These are phyloP conservation scores for Diaporthe longicolla DNA, from an alignment of 2,329 filamentous ascomycete genomes.

Conservation along the genomic window DNA sequence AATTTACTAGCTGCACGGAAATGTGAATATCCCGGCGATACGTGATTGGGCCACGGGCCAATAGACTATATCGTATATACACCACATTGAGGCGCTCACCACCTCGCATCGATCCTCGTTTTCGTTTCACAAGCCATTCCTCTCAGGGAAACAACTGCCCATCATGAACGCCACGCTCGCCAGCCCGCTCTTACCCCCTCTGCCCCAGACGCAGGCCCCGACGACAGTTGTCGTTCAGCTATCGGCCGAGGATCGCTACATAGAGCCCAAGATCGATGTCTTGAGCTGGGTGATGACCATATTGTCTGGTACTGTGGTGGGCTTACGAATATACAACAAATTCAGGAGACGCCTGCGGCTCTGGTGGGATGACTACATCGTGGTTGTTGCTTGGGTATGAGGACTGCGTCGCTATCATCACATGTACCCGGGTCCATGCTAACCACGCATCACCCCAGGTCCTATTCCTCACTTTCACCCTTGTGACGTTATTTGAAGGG, in stretches of 20 bases:
- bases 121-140: constrained; percentile 19
- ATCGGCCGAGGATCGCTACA: constrained; percentile 15
- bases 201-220: constrained; percentile 1
- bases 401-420: not conserved
- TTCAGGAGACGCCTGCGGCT: constrained; percentile 14
- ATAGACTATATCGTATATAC: constrained; percentile 5
- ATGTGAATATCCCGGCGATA: not conserved
- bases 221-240: constrained; percentile 6
- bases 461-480: constrained; percentile 5
- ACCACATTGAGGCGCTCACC: not conserved
- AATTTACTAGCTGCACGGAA: constrained; percentile 10
- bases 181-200: constrained; percentile 4
- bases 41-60: not conserved
- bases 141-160: constrained; percentile 3
- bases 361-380: constrained; percentile 38
- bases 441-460: not conserved
- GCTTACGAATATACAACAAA: constrained; percentile 33
- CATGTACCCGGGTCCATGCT: not conserved
- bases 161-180: constrained; percentile 21
- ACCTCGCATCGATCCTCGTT: constrained; percentile 12
- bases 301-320: constrained; percentile 23
- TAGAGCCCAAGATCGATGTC: constrained; percentile 27
- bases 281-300: constrained; percentile 5
- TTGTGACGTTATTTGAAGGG: not conserved
- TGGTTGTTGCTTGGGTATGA: constrained; percentile 34